These are phyloP conservation scores for Dichomitus squalens DNA, from an alignment of 1,284 basidiomycete genomes.

Conservation along the genomic window DNA sequence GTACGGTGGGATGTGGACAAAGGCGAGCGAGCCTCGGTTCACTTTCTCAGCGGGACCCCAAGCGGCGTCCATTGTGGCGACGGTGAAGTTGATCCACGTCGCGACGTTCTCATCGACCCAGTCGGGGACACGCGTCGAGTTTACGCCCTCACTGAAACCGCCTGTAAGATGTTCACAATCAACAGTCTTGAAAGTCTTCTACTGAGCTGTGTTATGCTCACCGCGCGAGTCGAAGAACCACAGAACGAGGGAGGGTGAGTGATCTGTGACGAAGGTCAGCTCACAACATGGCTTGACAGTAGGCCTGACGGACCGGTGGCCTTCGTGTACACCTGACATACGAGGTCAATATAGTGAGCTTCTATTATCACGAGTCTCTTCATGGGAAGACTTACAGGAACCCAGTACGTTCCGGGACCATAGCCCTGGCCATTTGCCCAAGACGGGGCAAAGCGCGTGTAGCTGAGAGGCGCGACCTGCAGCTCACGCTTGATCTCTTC, in stretches of 20 bases:
- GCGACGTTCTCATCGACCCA: conserved; percentile 70
- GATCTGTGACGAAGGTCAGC: conserved; percentile 36
- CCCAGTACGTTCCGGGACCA: conserved; percentile 73
- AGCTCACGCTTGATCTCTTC: conserved; percentile 62
- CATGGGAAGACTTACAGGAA: conserved; percentile 49
- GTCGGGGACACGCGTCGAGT: conserved; percentile 54
- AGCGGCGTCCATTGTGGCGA: conserved; percentile 48
- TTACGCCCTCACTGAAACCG: conserved; percentile 45
- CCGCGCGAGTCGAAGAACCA: conserved; percentile 79
- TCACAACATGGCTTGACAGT: background rate
- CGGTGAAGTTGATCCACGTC: conserved; percentile 58
- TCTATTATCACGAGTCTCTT: background rate
- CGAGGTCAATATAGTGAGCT: background rate
- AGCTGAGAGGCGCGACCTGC: conserved; percentile 57
- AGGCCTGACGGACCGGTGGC: background rate
- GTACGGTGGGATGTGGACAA: conserved; percentile 65
- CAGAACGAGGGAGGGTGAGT: conserved; percentile 52
- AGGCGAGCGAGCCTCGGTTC: conserved; percentile 55
- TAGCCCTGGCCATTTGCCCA: conserved; percentile 58
- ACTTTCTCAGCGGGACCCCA: conserved; percentile 56
- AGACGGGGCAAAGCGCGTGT: conserved; percentile 57
- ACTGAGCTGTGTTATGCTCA: conserved; percentile 23
- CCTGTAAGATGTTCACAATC: conserved; percentile 35
- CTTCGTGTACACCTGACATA: conserved; percentile 15
- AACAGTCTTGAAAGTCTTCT: background rate